A percentile compares a stretch with the other conserved stretches of the same genome.
Conservation (phyloP, 495 filamentous ascomycete species). For the Podospora didyma region DNA sequence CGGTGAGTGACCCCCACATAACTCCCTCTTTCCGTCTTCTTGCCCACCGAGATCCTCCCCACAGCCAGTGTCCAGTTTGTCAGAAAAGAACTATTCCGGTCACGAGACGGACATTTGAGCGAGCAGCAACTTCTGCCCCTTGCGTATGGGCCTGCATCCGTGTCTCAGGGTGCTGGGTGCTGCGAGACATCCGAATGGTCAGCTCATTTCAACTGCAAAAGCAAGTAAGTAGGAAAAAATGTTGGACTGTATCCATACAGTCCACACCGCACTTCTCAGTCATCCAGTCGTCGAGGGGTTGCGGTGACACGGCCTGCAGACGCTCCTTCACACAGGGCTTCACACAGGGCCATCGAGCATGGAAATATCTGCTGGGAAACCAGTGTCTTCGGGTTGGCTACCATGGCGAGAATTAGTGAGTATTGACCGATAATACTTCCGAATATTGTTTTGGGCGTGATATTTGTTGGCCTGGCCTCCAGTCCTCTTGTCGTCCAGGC, state of each 20-base stretch:
- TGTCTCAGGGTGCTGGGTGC: background rate
- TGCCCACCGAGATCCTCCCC: no score
- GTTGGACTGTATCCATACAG: background rate
- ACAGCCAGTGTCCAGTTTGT: background rate
- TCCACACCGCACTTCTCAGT: no score
- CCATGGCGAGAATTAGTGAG: background rate
- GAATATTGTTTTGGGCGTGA: slow-evolving; percentile 11
- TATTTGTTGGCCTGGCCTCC: slow-evolving; percentile 8
- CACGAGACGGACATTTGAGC: slow-evolving; percentile 3
- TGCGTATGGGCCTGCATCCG: slow-evolving; percentile 1
- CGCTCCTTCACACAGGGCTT: background rate
- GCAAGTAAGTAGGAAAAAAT: background rate
- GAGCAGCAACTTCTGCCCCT: background rate
- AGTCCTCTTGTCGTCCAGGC: background rate
- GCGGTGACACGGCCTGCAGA: background rate
- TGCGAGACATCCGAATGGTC: slow-evolving; percentile 2
- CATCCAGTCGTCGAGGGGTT: no score
- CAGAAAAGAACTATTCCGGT: background rate
- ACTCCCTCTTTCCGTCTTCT: no score
- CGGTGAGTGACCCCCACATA: no score
- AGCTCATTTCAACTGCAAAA: background rate
- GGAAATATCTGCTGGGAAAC: background rate
- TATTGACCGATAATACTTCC: background rate
- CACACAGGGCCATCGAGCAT: background rate
- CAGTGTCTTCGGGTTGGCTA: background rate